Base-by-base conservation (phyloP, 768 basidiomycete genomes). In the Auriculariales sp. region DNA sequence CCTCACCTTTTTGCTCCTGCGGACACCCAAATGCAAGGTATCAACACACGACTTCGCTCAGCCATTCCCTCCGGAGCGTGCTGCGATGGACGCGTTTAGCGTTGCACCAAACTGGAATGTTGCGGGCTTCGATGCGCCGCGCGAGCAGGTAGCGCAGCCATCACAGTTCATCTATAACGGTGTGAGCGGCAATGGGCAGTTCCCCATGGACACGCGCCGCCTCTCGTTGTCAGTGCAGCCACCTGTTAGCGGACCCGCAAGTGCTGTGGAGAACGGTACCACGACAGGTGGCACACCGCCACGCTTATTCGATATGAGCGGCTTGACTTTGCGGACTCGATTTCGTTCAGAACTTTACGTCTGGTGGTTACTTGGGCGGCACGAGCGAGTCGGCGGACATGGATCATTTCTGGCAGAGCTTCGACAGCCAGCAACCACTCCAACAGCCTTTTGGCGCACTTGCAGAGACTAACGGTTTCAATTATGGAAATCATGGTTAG, bases 331-430 rank as follows among this genome's bases (percentile, higher is more conserved):
- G 73, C 78, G 88, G 86, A 9, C 70, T 90, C 28, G 88, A 91
- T 56, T 91, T 77, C 57, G 81, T 91, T 58, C 77, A 83, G 56
- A 88, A 86, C 58, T 88, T 82, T 60, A 71, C 70, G 55, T 72
- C 77, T 47, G 72, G 73, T 3, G 62, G 65, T 34, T 64, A 62
- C 53, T 7, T 32, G 9, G 31, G 31, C 31, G 31, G 9, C 9
- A n/a, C n/a, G n/a, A 44, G 34, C 48, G 14, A 25, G 25, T 28
- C 15, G 17, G 11, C 48, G 4, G 45, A 52, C 27, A 46, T 48
- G 55, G 72, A 73, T 46, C 60, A 61, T 27, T 58, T 74, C 46
- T 75, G 74, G 67, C 70, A 72, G 55, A 75, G 74, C 58, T 83
- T 86, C 58, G 87, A 11, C 17, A 44, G 22, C 22, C 22, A 44